These are phyloP conservation scores for Jamesozyma lodderae DNA, from an alignment of 805 yeast species.

Conservation along the genomic window DNA sequence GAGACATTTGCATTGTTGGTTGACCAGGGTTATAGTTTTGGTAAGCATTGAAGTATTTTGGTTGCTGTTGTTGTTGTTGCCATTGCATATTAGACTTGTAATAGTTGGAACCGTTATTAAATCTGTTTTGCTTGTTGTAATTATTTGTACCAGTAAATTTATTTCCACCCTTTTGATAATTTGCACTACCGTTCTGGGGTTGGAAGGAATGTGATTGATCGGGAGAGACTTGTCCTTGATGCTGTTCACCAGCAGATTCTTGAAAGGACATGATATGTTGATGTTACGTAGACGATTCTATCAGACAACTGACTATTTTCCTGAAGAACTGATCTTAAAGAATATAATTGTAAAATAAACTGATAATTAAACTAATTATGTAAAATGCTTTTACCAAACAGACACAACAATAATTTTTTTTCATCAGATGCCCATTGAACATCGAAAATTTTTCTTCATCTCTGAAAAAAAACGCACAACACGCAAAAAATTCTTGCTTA, in stretches of 20 bases:
- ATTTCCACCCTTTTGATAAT: background rate
- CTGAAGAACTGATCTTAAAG: too few relatives aligned
- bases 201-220: conserved; percentile 1
- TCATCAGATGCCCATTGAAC: conserved; percentile 1
- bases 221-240: background rate
- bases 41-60: conserved; percentile 13
- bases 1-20: conserved; percentile 18
- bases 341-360: too few relatives aligned
- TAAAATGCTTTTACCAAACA: too few relatives aligned
- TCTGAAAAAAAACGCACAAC: too few relatives aligned
- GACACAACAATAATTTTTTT: too few relatives aligned
- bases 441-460: conserved; percentile 4
- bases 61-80: conserved; percentile 15
- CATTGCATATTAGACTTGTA: conserved; percentile 3
- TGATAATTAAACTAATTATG: too few relatives aligned
- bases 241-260: conserved; percentile 4
- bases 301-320: background rate
- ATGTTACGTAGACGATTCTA: background rate
- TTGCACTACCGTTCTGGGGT: background rate
- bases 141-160: background rate
- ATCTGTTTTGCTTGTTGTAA: conserved; percentile 1
- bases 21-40: conserved; percentile 1
- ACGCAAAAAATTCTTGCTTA: too few relatives aligned
- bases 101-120: conserved; percentile 1
- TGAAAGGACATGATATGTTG: conserved; percentile 3